Percentiles rank a stretch among this genome's conserved stretches.
Conservation (phyloP, 805 yeast genomes). For the Hanseniaspora vineae region DNA sequence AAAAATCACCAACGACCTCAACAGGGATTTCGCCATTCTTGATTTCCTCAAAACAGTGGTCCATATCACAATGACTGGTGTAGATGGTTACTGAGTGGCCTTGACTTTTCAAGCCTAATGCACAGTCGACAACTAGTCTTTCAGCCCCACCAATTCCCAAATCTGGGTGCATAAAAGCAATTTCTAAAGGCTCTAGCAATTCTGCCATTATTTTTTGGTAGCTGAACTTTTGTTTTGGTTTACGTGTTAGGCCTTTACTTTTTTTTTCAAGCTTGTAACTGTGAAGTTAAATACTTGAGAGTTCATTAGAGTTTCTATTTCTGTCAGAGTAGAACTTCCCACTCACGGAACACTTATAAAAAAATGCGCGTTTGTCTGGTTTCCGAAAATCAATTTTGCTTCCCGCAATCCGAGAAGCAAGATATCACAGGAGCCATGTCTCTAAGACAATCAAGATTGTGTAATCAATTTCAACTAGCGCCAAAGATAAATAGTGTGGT, state of each 20-base stretch:
- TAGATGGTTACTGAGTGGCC: conserved; percentile 55
- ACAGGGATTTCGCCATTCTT: conserved; percentile 42
- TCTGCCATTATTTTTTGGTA: neutral
- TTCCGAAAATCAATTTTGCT: no score
- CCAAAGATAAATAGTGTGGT: no score
- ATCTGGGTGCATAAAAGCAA: conserved; percentile 92
- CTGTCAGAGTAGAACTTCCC: neutral
- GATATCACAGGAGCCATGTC: no score
- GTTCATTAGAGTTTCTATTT: no score
- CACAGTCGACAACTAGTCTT: conserved; percentile 91
- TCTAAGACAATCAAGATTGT: no score
- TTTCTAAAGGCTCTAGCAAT: conserved; percentile 25
- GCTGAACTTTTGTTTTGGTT: neutral
- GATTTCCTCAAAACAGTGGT: conserved; percentile 88
- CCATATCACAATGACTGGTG: conserved; percentile 82
- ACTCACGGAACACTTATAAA: no score
- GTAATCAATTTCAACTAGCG: no score
- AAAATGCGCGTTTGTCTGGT: no score
- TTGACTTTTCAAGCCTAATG: conserved; percentile 63
- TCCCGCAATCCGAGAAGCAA: no score
- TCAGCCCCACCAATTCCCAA: conserved; percentile 98
- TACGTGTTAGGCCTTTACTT: neutral
- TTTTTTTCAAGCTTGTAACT: no score
- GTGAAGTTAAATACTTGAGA: no score
- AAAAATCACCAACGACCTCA: conserved; percentile 65